Evolutionary conservation across 2,329 filamentous ascomycete species (phyloP), one percentile per base, ranked within the genome.

Genomic region (Ophiostoma himal-ulmi): DNA sequence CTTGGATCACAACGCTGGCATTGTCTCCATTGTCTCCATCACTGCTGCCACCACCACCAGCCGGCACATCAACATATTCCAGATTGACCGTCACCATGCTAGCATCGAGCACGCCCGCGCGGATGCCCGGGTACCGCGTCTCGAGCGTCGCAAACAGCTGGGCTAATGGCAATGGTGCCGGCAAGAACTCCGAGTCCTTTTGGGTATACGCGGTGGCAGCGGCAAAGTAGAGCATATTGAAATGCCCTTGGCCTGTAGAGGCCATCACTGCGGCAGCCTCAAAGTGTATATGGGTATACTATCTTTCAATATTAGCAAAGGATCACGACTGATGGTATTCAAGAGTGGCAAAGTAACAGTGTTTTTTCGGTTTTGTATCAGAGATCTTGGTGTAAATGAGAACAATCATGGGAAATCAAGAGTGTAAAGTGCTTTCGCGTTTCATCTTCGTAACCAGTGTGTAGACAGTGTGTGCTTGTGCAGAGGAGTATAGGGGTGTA

Each of bases 171-270:
- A 94, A 78, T 48, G 91, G 91, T 14, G 91, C 91, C 1, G 86
- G 82, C 13, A 95, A 78, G 20, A 81, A 76, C 76, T 95, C 92
- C 72, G 82, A 82, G 72, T 89, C 84, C 76, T 87, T 91, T n/a
- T 83, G 82, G 0, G 92, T 93, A 78, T 86, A 91, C 41, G 89
- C 89, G 71, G 86, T 85, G 17, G 91, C 91, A 73, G 87, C 86
- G 71, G 92, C 92, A 80, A 96, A 96, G 81, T 94, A 96, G 70
- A 95, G 86, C 65, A 96, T 82, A 71, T 85, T 91, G 81, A 95
- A 96, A 74, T 91, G 85, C 89, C 62, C 81, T 74, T 0, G 87
- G 86, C 71, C 78, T 77, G 57, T 6, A 8, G 26, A 11, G 62
- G 60, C 60, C 17, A 37, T 20, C 17, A 26, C 54, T 60, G 22